Conservation (phyloP, 2,329 filamentous ascomycete genomes). For the Fusarium sp. region DNA sequence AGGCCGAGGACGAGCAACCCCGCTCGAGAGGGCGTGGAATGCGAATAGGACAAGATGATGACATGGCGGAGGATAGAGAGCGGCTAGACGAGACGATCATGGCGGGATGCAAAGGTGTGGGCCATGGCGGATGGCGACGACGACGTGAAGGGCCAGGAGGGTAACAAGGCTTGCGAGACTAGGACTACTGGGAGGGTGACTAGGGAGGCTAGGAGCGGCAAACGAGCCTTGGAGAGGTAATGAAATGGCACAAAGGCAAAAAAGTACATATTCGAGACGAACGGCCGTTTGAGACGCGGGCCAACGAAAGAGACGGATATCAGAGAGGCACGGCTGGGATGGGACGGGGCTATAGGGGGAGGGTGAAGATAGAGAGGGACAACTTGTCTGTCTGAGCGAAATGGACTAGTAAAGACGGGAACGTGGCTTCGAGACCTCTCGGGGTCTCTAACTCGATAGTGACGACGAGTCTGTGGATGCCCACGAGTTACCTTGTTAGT, state of each 20-base stretch:
- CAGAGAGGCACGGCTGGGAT: constrained; percentile 33
- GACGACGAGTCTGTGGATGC: constrained; percentile 42
- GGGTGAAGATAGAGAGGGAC: constrained; percentile 45
- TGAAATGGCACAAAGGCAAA: constrained; percentile 32
- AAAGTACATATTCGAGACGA: constrained; percentile 29
- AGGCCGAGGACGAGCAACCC: constrained; percentile 52
- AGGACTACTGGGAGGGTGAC: constrained; percentile 44
- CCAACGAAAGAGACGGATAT: constrained; percentile 42
- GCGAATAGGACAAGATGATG: constrained; percentile 49
- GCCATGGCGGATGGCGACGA: constrained; percentile 47
- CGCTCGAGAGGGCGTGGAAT: constrained; percentile 52
- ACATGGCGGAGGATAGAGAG: constrained; percentile 48
- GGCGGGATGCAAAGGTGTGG: constrained; percentile 52
- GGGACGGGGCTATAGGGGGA: constrained; percentile 41
- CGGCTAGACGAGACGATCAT: constrained; percentile 49
- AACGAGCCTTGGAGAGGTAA: constrained; percentile 31
- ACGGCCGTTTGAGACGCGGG: constrained; percentile 33
- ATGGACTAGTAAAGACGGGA: constrained; percentile 29
- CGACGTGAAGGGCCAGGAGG: constrained; percentile 34
- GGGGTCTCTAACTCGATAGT: constrained; percentile 33
- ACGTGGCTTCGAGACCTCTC: constrained; percentile 43
- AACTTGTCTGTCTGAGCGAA: constrained; percentile 28
- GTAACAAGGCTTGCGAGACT: constrained; percentile 41
- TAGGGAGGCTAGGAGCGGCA: constrained; percentile 48
- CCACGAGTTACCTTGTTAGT: constrained; percentile 39